A percentile compares a stretch with the other conserved stretches of the same genome.
phyloP scores from a whole-genome alignment of 108 stramenopile genomes.

The Nannochloropsis oceanica region DNA sequence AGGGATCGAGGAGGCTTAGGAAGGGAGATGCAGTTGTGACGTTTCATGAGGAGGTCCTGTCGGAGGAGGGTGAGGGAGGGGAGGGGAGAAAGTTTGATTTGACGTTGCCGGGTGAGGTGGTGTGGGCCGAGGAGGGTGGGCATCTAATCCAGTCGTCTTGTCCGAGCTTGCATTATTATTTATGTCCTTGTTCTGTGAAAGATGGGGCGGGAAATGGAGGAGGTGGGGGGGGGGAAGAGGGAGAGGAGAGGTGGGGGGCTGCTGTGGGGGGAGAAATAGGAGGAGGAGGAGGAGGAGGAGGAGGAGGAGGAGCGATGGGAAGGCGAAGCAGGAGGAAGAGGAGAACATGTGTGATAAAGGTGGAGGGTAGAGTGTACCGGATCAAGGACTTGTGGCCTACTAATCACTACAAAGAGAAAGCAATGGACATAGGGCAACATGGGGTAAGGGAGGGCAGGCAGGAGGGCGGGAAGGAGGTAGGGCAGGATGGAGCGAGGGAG shows the following conservation, averaged over 20 bases:
- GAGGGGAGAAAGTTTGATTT: background rate
- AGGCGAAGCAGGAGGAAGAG: background rate
- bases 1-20: background rate
- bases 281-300: no score
- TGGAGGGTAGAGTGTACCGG: background rate
- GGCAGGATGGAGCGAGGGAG: background rate
- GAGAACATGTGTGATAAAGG: background rate
- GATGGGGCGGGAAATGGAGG: background rate
- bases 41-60: background rate
- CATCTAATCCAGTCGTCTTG: background rate
- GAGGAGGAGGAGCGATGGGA: background rate
- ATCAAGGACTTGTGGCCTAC: background rate
- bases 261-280: background rate
- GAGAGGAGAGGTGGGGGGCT: background rate
- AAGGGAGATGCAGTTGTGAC: no score
- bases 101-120: background rate
- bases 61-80: background rate
- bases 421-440: no score
- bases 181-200: background rate
- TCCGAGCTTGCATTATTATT: background rate
- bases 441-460: background rate
- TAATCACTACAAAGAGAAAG: no score
- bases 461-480: background rate
- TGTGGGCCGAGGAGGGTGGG: background rate
- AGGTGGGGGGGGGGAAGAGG: background rate